Conservation (phyloP, 1,284 basidiomycete species). For the Anthracocystis setariae region DNA sequence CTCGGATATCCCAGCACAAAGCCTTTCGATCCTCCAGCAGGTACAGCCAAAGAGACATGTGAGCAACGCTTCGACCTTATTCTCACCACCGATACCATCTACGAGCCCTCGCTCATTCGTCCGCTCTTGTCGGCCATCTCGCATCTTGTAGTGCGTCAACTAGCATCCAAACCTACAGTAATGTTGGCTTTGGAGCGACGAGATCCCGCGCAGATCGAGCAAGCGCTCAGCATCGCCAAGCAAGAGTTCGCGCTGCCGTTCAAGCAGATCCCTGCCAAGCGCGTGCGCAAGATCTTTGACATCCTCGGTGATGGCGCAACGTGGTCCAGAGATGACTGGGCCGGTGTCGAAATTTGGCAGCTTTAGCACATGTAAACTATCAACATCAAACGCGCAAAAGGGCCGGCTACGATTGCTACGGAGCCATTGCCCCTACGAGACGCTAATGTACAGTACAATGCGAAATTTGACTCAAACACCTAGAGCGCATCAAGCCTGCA, state of each 20-base stretch:
- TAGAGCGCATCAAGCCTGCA: constrained; percentile 54
- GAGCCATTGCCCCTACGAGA: neutral
- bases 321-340: constrained; percentile 79
- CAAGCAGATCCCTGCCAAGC: constrained; percentile 74
- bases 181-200: constrained; percentile 61
- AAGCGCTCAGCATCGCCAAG: constrained; percentile 35
- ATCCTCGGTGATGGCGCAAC: constrained; percentile 70
- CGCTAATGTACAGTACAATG: constrained; percentile 47
- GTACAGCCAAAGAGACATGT: neutral
- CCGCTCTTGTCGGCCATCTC: constrained; percentile 79
- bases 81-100: constrained; percentile 85
- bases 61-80: constrained; percentile 75
- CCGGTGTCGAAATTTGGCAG: constrained; percentile 80
- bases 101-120: constrained; percentile 74
- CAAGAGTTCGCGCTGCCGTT: constrained; percentile 73
- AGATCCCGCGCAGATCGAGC: constrained; percentile 25
- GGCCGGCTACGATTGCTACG: neutral
- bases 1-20: constrained; percentile 8
- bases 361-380: constrained; percentile 7
- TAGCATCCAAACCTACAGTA: constrained; percentile 71
- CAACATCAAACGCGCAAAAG: neutral
- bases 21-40: neutral
- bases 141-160: constrained; percentile 68
- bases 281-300: constrained; percentile 75
- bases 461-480: neutral